Base-by-base conservation (phyloP, 768 basidiomycete species). In the Rhodotorula kratochvilovae region DNA sequence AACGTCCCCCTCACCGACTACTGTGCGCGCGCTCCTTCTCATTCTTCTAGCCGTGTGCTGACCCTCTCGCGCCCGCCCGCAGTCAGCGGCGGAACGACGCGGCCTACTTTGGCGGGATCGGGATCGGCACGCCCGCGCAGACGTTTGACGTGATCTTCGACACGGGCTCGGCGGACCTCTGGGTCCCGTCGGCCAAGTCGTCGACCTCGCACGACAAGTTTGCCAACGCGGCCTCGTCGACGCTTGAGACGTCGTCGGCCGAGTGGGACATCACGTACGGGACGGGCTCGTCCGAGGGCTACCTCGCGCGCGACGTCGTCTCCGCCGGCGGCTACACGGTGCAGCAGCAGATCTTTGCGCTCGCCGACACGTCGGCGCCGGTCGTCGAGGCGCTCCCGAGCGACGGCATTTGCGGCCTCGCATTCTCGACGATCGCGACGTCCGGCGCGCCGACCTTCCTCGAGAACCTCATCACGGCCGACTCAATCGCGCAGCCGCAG, bases 381-480 rank as follows among this genome's bases (percentile, higher is more conserved):
- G 61, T 68, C 29, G 59, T 72, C 50, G 71, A 72, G 36, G 21
- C 51, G 17, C 51, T 64, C 8, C 65, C 66, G 7, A 36, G 29
- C 27, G 65, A 70, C 51, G 73, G 73, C 16, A 74, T 78, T 58
- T 69, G 68, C 63, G 77, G 77, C 29, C 69, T 78, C 63, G 75
- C 66, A 13, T 78, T 78, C 68, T 71, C 71, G 39, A 76, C 75
- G 11, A 78, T 78, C 36, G 71, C 78, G 23, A 68, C 66, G 5
- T 66, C 68, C 15, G 75, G 76, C 29, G 67, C 66, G n/a, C 75
- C 73, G 2, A 77, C 78, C 5, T 70, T 67, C 51, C 73, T 77
- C 45, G 77, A 78, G 56, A 76, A 77, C 64, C 61, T 74, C 55
- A 77, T 75, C 57, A 57, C 65, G 19, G 36, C 42, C 27, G 46